phyloP scores from a whole-genome alignment of 2,329 filamentous ascomycete genomes.

The Gliomastix tumulicola region DNA sequence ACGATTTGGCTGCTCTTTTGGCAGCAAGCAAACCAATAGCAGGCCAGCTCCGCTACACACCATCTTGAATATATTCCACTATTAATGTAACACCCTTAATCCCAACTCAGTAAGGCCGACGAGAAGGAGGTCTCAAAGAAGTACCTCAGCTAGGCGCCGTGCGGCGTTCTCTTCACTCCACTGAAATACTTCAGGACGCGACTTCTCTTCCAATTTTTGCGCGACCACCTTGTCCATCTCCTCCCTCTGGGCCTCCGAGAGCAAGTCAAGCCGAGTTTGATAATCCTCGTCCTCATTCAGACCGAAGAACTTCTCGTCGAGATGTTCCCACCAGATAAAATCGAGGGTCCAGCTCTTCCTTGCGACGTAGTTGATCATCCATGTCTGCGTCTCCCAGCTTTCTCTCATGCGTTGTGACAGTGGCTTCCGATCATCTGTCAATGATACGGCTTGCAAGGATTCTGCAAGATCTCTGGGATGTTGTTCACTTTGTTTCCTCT shows the following conservation, averaged over 20 bases:
- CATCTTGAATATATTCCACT: too few species aligned
- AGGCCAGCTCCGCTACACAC: too few species aligned
- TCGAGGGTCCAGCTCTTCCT: constrained; percentile 28
- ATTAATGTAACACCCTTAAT: too few species aligned
- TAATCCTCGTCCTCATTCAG: constrained; percentile 7
- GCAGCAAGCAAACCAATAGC: too few species aligned
- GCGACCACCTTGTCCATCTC: constrained; percentile 14
- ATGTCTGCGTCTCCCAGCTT: constrained; percentile 23
- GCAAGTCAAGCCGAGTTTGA: constrained; percentile 11
- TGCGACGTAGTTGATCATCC: constrained; percentile 23
- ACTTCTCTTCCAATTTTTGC: too few species aligned
- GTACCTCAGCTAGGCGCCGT: too few species aligned
- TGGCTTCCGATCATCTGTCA: constrained; percentile 1
- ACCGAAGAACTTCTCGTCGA: constrained; percentile 23
- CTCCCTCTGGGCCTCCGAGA: constrained; percentile 8
- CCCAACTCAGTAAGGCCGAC: too few species aligned
- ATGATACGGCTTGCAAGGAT: too few species aligned
- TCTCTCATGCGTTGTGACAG: constrained; percentile 23
- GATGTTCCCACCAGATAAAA: constrained; percentile 23
- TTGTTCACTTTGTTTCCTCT: constrained; percentile 9
- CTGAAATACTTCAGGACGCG: too few species aligned
- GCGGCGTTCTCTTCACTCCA: too few species aligned
- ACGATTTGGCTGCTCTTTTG: too few species aligned
- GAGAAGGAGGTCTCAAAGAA: too few species aligned
- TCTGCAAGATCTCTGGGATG: not conserved